Conservation (phyloP, 179 eudicot genomes). For the Beta lomatogona region DNA sequence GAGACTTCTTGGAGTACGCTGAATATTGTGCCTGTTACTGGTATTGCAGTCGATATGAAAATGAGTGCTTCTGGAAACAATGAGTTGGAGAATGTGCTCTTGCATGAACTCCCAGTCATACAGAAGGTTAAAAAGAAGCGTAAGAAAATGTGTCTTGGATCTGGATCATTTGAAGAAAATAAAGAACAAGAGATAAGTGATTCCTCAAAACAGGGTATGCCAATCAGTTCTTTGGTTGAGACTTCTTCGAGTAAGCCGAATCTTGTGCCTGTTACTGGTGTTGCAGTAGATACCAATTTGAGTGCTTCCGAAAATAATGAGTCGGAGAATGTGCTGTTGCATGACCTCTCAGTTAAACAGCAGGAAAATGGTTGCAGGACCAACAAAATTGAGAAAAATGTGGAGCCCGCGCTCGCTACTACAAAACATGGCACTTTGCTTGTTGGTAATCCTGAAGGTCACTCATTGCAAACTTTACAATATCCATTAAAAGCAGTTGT, state of each 20-base stretch:
- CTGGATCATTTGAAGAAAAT: background rate
- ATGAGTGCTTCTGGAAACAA: background rate
- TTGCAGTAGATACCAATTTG: background rate
- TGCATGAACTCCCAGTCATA: conserved; percentile 1
- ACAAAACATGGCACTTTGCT: conserved; percentile 11
- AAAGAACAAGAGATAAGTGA: conserved; percentile 4
- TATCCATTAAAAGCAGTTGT: conserved; percentile 16
- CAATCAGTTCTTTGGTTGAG: conserved; percentile 27
- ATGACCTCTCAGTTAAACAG: background rate
- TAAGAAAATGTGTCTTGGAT: background rate
- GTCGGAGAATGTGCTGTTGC: conserved; percentile 10
- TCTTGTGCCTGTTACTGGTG: conserved; percentile 18
- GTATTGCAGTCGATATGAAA: background rate
- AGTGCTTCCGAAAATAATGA: background rate
- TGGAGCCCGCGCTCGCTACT: conserved; percentile 20
- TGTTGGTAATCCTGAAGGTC: conserved; percentile 13
- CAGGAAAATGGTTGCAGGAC: conserved; percentile 8
- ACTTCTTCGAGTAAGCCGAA: conserved; percentile 15
- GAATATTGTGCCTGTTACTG: background rate
- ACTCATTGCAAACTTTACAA: conserved; percentile 12
- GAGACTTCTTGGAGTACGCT: background rate
- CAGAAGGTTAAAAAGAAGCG: background rate
- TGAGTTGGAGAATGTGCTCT: background rate
- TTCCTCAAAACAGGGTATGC: conserved; percentile 11
- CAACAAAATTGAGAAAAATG: background rate